A percentile compares a stretch with the other conserved stretches of the same genome.
These are phyloP conservation scores for Mrakia hoshinonis DNA, from an alignment of 768 basidiomycete species.

Conservation along the genomic window DNA sequence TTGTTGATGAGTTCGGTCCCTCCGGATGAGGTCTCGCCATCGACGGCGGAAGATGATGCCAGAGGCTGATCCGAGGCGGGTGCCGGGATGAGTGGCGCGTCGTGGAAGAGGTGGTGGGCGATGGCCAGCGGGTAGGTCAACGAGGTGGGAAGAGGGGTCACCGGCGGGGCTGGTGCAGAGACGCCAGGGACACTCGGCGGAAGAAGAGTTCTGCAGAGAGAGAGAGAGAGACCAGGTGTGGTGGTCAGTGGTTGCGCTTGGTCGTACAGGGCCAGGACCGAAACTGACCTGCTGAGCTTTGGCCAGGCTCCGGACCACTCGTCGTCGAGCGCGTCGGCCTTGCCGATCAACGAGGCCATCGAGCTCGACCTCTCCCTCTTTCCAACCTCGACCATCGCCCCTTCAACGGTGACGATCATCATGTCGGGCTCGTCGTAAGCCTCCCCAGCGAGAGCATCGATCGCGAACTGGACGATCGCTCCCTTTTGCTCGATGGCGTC, in stretches of 20 bases:
- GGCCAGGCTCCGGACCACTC: slow-evolving; percentile 11
- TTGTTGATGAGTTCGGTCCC: neutral
- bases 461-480: slow-evolving; percentile 52
- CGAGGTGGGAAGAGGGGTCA: neutral
- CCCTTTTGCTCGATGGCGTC: slow-evolving; percentile 51
- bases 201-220: neutral
- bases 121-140: slow-evolving; percentile 11
- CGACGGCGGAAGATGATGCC: neutral
- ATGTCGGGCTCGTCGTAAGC: slow-evolving; percentile 29
- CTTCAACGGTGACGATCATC: slow-evolving; percentile 27
- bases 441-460: slow-evolving; percentile 39
- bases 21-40: neutral
- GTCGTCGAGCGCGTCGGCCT: neutral
- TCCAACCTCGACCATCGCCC: slow-evolving; percentile 9
- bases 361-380: slow-evolving; percentile 10
- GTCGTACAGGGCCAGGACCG: no score
- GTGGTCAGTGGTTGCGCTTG: no score
- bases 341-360: neutral
- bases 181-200: slow-evolving; percentile 1
- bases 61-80: neutral
- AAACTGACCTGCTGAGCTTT: slow-evolving; percentile 16
- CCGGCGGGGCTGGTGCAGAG: neutral
- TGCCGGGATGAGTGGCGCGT: neutral
- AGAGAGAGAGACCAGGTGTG: neutral
- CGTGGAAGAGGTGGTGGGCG: slow-evolving; percentile 19